Evolutionary conservation across 352 stramenopile genomes (phyloP).

Genomic region (Globisporangium parvum): DNA sequence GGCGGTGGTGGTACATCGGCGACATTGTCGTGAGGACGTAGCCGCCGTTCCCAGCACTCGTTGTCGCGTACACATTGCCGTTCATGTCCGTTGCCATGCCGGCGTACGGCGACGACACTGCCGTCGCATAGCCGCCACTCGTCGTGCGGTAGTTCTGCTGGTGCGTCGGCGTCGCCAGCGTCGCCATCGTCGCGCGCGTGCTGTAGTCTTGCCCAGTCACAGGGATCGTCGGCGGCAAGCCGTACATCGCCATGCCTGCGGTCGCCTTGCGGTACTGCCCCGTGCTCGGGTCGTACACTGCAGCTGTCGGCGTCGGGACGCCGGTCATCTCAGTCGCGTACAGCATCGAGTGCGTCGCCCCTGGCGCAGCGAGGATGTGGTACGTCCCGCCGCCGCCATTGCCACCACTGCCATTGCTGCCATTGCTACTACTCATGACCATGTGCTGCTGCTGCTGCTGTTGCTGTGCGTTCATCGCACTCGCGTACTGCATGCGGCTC

Average conservation of each 20-base stretch:
- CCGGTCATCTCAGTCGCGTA: constrained; percentile 31
- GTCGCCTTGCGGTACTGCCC: constrained; percentile 38
- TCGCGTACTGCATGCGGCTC: constrained; percentile 13
- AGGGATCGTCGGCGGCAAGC: constrained; percentile 23
- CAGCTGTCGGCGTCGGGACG: neutral
- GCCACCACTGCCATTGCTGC: neutral
- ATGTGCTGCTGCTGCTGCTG: constrained; percentile 17
- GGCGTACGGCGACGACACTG: constrained; percentile 7
- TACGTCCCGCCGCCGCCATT: neutral
- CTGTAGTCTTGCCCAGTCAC: constrained; percentile 25
- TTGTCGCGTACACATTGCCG: constrained; percentile 37
- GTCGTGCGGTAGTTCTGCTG: constrained; percentile 4
- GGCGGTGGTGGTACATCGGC: constrained; percentile 24
- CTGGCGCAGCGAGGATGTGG: constrained; percentile 12
- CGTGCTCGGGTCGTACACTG: constrained; percentile 47
- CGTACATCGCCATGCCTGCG: constrained; percentile 26
- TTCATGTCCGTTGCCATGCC: constrained; percentile 29
- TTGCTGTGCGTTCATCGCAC: constrained; percentile 21
- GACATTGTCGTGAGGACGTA: constrained; percentile 26
- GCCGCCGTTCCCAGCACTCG: constrained; percentile 19
- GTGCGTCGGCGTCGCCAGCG: constrained; percentile 20
- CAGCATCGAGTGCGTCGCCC: constrained; percentile 24
- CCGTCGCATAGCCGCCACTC: neutral
- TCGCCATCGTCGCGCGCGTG: constrained; percentile 32
- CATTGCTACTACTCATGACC: neutral